Evolutionary conservation across 179 eudicot genomes (phyloP).

Genomic region (Amaranthus tricolor): DNA sequence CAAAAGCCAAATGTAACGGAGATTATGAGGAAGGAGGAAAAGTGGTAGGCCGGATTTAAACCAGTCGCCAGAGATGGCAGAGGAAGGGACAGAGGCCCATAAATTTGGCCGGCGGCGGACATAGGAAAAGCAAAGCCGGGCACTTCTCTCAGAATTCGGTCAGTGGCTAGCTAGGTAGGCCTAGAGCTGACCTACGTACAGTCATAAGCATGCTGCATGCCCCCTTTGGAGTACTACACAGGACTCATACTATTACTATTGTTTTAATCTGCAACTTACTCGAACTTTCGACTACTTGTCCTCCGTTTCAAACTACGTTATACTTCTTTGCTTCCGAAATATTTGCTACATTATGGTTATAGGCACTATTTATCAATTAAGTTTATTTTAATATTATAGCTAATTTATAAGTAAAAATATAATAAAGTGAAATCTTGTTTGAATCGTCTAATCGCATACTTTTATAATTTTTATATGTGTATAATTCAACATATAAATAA

Average conservation of each 20-base stretch:
- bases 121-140: slow-evolving; percentile 15
- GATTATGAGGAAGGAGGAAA: too few relatives aligned
- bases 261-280: neutral
- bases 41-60: neutral
- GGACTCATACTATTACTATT: neutral
- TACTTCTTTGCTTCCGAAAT: neutral
- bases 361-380: too few relatives aligned
- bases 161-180: neutral
- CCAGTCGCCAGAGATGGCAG: neutral
- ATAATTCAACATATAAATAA: too few relatives aligned
- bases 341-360: too few relatives aligned
- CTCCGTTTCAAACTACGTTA: neutral
- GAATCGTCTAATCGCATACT: too few relatives aligned
- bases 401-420: too few relatives aligned
- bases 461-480: too few relatives aligned
- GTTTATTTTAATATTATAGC: too few relatives aligned
- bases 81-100: neutral
- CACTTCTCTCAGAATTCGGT: neutral
- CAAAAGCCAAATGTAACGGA: too few relatives aligned
- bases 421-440: too few relatives aligned
- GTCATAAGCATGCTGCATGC: slow-evolving; percentile 10
- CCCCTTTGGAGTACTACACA: too few relatives aligned
- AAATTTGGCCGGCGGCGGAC: slow-evolving; percentile 22
- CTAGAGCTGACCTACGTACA: neutral
- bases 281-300: neutral